A percentile compares a stretch with the other conserved stretches of the same genome.
Conservation (phyloP, 805 yeast genomes). For the Wickerhamomyces canadensis region DNA sequence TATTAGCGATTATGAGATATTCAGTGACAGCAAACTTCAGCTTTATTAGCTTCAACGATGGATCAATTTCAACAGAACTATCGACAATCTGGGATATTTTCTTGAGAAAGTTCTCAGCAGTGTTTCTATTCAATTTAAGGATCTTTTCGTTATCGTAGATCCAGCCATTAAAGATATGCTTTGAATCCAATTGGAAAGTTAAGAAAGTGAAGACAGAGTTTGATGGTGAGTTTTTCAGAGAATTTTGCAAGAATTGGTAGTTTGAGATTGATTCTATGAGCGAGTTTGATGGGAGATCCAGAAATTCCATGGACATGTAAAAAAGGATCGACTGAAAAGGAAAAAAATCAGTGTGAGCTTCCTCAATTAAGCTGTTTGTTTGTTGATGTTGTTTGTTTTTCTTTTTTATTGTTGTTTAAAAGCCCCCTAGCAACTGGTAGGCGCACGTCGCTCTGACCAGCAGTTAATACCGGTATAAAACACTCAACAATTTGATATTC, state of each 20-base stretch:
- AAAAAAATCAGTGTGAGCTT: no score
- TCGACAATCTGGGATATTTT: not conserved
- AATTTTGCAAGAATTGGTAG: not conserved
- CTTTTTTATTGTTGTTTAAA: no score
- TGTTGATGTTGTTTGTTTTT: no score
- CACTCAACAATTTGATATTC: no score
- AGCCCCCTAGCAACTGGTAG: no score
- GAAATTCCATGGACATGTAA: not conserved
- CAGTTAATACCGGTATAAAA: no score
- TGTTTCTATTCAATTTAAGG: not conserved
- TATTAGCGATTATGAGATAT: not conserved
- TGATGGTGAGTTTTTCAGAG: not conserved
- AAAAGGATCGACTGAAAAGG: no score
- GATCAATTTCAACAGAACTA: not conserved
- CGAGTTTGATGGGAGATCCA: not conserved
- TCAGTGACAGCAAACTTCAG: not conserved
- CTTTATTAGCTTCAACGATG: not conserved
- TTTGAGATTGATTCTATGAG: not conserved
- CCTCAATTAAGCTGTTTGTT: no score
- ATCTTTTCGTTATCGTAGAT: not conserved
- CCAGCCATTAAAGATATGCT: not conserved
- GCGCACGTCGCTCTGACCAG: no score
- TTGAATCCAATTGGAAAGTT: not conserved
- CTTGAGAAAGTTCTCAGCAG: not conserved
- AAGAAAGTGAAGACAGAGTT: not conserved